phyloP scores from a whole-genome alignment of 768 basidiomycete species.

The Tulasnella sp. region DNA sequence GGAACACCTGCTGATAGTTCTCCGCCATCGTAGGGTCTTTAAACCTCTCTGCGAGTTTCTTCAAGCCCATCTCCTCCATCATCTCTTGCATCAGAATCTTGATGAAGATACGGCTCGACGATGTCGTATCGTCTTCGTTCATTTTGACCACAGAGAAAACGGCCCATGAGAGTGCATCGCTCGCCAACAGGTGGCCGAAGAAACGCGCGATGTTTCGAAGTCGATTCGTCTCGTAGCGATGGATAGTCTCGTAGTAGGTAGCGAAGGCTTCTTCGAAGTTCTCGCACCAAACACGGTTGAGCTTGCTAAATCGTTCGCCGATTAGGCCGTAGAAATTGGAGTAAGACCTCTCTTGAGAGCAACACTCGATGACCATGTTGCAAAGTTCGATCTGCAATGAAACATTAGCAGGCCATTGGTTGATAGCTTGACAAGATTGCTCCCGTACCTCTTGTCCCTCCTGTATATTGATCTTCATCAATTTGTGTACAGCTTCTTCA shows the following conservation, averaged over 20 bases:
- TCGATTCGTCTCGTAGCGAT: constrained; percentile 97
- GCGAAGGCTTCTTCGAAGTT: constrained; percentile 76
- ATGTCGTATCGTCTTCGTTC: constrained; percentile 97
- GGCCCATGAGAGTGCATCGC: constrained; percentile 83
- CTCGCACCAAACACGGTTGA: constrained; percentile 91
- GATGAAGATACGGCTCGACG: constrained; percentile 89
- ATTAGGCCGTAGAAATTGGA: constrained; percentile 94
- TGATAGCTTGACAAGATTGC: not conserved
- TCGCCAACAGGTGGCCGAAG: constrained; percentile 84
- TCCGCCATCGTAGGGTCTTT: constrained; percentile 70
- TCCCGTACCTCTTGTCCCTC: constrained; percentile 87
- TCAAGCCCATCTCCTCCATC: constrained; percentile 87
- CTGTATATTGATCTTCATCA: constrained; percentile 81
- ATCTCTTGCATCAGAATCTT: constrained; percentile 96
- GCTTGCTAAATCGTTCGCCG: constrained; percentile 91
- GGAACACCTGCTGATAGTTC: constrained; percentile 80
- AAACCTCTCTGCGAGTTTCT: constrained; percentile 77
- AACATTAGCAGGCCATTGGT: not conserved
- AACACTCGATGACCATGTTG: constrained; percentile 99
- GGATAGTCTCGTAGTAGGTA: constrained; percentile 90
- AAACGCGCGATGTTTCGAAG: constrained; percentile 94
- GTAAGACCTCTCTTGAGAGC: constrained; percentile 97
- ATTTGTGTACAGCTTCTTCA: constrained; percentile 97
- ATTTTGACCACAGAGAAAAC: constrained; percentile 76
- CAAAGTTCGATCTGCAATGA: constrained; percentile 75